Base-by-base conservation (phyloP, 2,329 filamentous ascomycete genomes). In the Phoma sp. region DNA sequence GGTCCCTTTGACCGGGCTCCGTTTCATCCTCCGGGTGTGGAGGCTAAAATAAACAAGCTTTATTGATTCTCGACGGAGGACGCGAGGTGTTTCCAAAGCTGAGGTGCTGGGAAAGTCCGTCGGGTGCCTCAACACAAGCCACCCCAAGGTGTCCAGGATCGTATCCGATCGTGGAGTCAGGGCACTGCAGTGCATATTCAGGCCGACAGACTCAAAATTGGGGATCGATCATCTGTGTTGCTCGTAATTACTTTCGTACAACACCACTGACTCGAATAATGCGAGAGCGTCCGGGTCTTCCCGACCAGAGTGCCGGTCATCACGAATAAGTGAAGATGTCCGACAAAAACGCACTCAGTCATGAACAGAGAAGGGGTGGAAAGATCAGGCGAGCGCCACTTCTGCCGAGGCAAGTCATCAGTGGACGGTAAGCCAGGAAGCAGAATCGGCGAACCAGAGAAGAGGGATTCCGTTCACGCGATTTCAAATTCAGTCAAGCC, bases 11-110 rank as follows among this genome's bases (percentile, higher is more conserved):
- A 33, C 45, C 47, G 38, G 42, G 43, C 42, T 56, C 43, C 53
- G 64, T 66, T 65, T 65, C 64, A 59, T 51, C 45, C 52, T 56
- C 50, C 56, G 43, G 39, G 34, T 47, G 29, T 58, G 49, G 58
- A 56, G 40, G 59, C 61, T 60, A 67, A 56, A 56, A 42, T 33
- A 60, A 63, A 64, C 62, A 68, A 68, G 65, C 64, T 67, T 68
- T 68, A 68, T 68, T 49, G 64, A 67, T 64, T 68, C 25, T 60
- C 47, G 51, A 37, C 55, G 33, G 49, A 57, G 40, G 51, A 53
- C 39, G 42, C 55, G 47, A 51, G 40, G 11, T 39, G 42, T 57
- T 54, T 51, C 61, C 60, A 57, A 42, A 48, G 46, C 37, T 55
- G 36, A 56, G 58, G 58, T 53, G 50, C 49, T 59, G 55, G 57